Conservation (phyloP, 768 basidiomycete species). For the Guyanaporus albipodus region DNA sequence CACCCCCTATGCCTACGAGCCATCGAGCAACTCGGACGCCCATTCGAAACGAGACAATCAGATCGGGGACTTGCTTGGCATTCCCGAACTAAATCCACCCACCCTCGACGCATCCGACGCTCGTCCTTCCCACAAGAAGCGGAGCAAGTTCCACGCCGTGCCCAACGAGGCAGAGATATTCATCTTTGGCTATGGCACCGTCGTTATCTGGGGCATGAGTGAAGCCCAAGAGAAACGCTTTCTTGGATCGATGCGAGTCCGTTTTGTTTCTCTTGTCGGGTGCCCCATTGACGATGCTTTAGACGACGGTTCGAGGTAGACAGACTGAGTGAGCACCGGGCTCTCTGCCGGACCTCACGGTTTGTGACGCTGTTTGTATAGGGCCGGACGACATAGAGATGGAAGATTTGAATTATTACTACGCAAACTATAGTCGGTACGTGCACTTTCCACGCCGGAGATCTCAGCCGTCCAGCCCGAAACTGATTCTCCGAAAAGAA, state of each 20-base stretch:
- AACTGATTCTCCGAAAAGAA: slow-evolving; percentile 44
- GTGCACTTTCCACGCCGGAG: slow-evolving; percentile 16
- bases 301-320: slow-evolving; percentile 96
- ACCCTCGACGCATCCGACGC: slow-evolving; percentile 30
- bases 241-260: slow-evolving; percentile 79
- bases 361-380: slow-evolving; percentile 28
- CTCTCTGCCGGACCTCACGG: background rate
- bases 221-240: slow-evolving; percentile 90
- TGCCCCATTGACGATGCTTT: slow-evolving; percentile 6
- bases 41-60: slow-evolving; percentile 29
- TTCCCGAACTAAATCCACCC: slow-evolving; percentile 53
- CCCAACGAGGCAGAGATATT: slow-evolving; percentile 84
- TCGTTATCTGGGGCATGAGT: slow-evolving; percentile 98
- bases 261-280: background rate
- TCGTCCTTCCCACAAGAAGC: slow-evolving; percentile 43
- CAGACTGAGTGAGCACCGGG: slow-evolving; percentile 56
- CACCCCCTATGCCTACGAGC: slow-evolving; percentile 84
- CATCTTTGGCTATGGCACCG: slow-evolving; percentile 89
- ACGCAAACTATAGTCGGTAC: slow-evolving; percentile 93
- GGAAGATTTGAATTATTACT: slow-evolving; percentile 97
- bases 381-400: slow-evolving; percentile 88
- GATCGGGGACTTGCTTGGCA: slow-evolving; percentile 74
- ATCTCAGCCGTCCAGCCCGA: slow-evolving; percentile 21
- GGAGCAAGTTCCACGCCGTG: slow-evolving; percentile 63
- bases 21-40: slow-evolving; percentile 33